A percentile compares a stretch with the other conserved stretches of the same genome.
phyloP scores from a whole-genome alignment of 2,329 filamentous ascomycete genomes.

The Hymenoscyphus linearis region DNA sequence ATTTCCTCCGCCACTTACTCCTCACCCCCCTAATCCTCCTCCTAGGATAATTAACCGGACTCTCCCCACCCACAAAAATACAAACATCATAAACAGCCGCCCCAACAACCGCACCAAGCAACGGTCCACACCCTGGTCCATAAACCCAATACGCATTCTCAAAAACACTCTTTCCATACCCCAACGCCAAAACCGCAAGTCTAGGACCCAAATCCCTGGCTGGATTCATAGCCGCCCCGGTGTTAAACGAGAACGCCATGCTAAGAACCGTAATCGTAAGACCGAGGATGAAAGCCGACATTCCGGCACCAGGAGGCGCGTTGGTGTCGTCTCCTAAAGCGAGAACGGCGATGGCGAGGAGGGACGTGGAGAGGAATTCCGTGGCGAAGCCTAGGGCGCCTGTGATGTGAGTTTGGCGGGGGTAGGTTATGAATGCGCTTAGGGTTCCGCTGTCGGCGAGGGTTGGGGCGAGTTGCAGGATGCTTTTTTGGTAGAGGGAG shows the following conservation, averaged over 20 bases:
- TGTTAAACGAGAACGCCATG: constrained; percentile 42
- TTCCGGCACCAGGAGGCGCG: constrained; percentile 43
- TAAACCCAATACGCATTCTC: constrained; percentile 39
- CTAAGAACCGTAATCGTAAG: constrained; percentile 35
- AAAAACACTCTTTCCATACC: constrained; percentile 40
- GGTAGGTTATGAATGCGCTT: constrained; percentile 40
- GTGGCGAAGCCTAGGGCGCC: constrained; percentile 40
- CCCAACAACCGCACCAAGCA: constrained; percentile 37
- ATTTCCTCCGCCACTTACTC: constrained; percentile 39
- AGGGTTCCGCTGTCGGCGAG: constrained; percentile 30
- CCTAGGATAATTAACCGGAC: constrained; percentile 46
- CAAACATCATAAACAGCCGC: constrained; percentile 46
- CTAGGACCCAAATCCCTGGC: constrained; percentile 46
- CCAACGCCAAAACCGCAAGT: constrained; percentile 40
- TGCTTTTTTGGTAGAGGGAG: constrained; percentile 37
- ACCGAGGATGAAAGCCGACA: constrained; percentile 46
- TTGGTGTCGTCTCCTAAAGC: constrained; percentile 43
- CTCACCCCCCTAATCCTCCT: constrained; percentile 37
- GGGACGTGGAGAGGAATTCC: constrained; percentile 40
- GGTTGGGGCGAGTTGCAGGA: constrained; percentile 25
- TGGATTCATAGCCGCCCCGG: constrained; percentile 44
- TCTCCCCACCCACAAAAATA: constrained; percentile 46
- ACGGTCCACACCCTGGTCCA: constrained; percentile 37
- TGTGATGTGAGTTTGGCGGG: constrained; percentile 36
- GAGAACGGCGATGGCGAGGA: constrained; percentile 39